A percentile compares a stretch with the other conserved stretches of the same genome.
Evolutionary conservation across 179 eudicot genomes (phyloP).

Genomic region (Patellifolia procumbens): DNA sequence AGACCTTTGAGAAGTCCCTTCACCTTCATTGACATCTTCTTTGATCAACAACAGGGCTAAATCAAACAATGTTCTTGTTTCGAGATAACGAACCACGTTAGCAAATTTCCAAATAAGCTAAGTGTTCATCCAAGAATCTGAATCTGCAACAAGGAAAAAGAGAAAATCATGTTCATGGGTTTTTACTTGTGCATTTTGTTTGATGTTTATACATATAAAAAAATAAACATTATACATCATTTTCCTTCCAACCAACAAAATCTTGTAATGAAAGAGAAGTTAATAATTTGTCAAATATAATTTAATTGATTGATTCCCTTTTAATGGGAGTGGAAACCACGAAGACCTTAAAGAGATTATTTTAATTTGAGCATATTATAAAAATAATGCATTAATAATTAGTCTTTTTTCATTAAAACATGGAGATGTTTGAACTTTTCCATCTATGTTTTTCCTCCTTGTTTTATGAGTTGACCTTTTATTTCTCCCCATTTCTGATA

Average conservation of each 20-base stretch:
- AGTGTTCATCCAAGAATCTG: slow-evolving; percentile 13
- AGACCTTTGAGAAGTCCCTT: slow-evolving; percentile 21
- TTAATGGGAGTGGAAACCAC: slow-evolving; percentile 22
- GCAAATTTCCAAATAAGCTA: neutral
- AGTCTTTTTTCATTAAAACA: slow-evolving; percentile 22
- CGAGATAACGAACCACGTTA: slow-evolving; percentile 27
- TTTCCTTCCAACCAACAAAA: slow-evolving; percentile 8
- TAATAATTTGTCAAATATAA: neutral
- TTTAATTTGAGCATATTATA: neutral
- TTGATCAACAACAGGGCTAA: too few relatives aligned
- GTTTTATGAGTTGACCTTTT: slow-evolving; percentile 27
- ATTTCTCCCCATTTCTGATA: neutral
- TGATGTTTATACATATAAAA: neutral
- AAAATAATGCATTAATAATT: neutral
- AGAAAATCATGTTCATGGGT: slow-evolving; percentile 1
- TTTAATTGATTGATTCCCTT: slow-evolving; percentile 15
- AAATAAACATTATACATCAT: neutral
- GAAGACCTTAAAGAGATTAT: slow-evolving; percentile 14
- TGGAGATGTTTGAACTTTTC: slow-evolving; percentile 28
- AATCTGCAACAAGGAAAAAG: slow-evolving; percentile 1
- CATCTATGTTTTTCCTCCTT: slow-evolving; percentile 8
- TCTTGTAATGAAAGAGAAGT: slow-evolving; percentile 3
- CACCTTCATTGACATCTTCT: slow-evolving; percentile 18
- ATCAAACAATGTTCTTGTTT: neutral
- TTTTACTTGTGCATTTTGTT: neutral